A percentile compares a stretch with the other conserved stretches of the same genome.
phyloP scores from a whole-genome alignment of 2,329 filamentous ascomycete species.

The Talaromyces albobiverticillius region DNA sequence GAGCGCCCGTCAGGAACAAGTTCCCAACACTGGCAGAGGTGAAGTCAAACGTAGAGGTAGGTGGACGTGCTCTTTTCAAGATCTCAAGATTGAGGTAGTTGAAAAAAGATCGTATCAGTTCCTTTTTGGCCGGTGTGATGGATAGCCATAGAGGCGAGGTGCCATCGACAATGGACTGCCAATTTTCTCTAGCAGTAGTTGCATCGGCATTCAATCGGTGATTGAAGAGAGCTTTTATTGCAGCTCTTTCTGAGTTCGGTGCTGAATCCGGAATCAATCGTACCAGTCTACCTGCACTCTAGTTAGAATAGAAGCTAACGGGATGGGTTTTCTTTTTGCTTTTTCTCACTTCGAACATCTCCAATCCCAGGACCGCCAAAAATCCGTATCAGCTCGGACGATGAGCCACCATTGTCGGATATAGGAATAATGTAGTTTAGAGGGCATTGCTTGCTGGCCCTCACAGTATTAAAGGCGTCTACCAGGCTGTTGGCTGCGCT shows the following conservation, averaged over 20 bases:
- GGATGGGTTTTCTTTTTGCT: not conserved
- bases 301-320: not conserved
- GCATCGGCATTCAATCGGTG: slow-evolving; percentile 69
- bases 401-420: slow-evolving; percentile 92
- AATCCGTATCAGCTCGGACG: slow-evolving; percentile 87
- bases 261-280: slow-evolving; percentile 73
- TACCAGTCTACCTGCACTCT: slow-evolving; percentile 69
- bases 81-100: slow-evolving; percentile 76
- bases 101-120: slow-evolving; percentile 73
- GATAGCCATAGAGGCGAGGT: slow-evolving; percentile 71
- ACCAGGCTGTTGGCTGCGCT: slow-evolving; percentile 94
- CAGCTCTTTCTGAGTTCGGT: slow-evolving; percentile 62
- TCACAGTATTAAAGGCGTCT: slow-evolving; percentile 74
- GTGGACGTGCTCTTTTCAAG: slow-evolving; percentile 67
- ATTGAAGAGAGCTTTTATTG: slow-evolving; percentile 83
- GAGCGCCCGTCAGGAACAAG: slow-evolving; percentile 76
- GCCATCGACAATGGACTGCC: slow-evolving; percentile 85
- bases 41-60: slow-evolving; percentile 73
- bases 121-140: slow-evolving; percentile 68
- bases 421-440: slow-evolving; percentile 90
- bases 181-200: slow-evolving; percentile 67
- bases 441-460: slow-evolving; percentile 62
- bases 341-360: slow-evolving; percentile 66
- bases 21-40: slow-evolving; percentile 74
- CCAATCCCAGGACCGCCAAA: slow-evolving; percentile 89